Evolutionary conservation across 768 basidiomycete genomes (phyloP).

Genomic region (Pleurotus eryngii): DNA sequence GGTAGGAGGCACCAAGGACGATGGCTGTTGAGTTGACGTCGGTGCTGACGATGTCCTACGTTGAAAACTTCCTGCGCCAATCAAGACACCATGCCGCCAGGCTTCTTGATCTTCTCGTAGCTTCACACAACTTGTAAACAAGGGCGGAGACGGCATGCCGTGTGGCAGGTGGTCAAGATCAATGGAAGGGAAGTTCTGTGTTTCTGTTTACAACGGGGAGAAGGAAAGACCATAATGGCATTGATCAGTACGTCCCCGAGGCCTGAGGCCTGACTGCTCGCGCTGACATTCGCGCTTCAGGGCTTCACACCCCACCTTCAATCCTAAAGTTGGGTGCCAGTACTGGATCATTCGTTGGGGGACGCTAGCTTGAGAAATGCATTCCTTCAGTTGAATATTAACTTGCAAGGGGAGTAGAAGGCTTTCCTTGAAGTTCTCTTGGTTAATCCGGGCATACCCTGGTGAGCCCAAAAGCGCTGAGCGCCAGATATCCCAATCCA

Average conservation of each 20-base stretch:
- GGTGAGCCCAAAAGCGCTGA: background rate
- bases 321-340: no score
- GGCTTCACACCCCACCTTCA: no score
- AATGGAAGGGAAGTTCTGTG: background rate
- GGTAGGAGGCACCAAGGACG: background rate
- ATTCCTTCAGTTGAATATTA: no score
- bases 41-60: slow-evolving; percentile 2
- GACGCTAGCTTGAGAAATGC: no score
- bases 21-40: slow-evolving; percentile 3
- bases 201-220: no score
- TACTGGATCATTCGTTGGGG: no score
- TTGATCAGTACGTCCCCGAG: background rate
- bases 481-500: background rate
- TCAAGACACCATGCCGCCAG: background rate
- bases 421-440: no score
- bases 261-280: no score
- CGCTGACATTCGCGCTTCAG: no score
- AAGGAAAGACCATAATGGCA: background rate
- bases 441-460: no score
- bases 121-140: background rate
- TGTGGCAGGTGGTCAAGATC: background rate
- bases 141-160: slow-evolving; percentile 5
- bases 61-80: background rate
- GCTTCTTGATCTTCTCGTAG: background rate
- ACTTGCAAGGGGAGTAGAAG: no score